Evolutionary conservation across 176 grass and related monocot species (phyloP).

Genomic region (Rhynchospora breviuscula): DNA sequence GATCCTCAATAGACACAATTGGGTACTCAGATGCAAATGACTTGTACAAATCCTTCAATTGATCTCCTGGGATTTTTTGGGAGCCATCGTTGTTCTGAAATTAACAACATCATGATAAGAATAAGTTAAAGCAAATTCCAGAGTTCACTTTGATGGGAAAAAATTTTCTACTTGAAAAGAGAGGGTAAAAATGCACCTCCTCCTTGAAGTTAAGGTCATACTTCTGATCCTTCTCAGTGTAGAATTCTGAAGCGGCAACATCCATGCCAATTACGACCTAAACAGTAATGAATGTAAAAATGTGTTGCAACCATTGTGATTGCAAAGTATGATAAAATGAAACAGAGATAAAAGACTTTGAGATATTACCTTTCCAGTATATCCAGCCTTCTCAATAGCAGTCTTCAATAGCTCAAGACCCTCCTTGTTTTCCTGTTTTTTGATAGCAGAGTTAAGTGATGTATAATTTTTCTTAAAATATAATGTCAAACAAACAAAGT

Average conservation of each 20-base stretch:
- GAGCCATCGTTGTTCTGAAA: conserved; percentile 79
- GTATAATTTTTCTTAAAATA: not conserved
- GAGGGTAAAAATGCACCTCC: conserved; percentile 42
- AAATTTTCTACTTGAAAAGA: not conserved
- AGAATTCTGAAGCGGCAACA: conserved; percentile 93
- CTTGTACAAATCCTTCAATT: conserved; percentile 79
- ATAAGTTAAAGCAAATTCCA: not conserved
- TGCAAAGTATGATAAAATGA: not conserved
- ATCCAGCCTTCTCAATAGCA: conserved; percentile 90
- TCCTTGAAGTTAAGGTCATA: conserved; percentile 97
- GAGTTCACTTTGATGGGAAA: not conserved
- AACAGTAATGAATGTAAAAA: not conserved
- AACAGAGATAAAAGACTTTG: not conserved
- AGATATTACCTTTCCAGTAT: conserved; percentile 66
- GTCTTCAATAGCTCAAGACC: conserved; percentile 89
- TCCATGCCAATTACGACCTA: conserved; percentile 98
- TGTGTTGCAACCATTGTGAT: not conserved
- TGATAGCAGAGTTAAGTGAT: not conserved
- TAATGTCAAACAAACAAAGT: not conserved
- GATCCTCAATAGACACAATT: conserved; percentile 90
- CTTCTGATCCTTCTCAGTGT: conserved; percentile 53
- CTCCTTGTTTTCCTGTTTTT: conserved; percentile 85
- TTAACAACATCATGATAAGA: conserved; percentile 8
- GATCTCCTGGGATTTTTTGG: conserved; percentile 70
- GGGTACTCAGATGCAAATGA: conserved; percentile 79